A percentile compares a stretch with the other conserved stretches of the same genome.
Conservation (phyloP, 2,329 filamentous ascomycete species). For the Ceratocystis destructans region DNA sequence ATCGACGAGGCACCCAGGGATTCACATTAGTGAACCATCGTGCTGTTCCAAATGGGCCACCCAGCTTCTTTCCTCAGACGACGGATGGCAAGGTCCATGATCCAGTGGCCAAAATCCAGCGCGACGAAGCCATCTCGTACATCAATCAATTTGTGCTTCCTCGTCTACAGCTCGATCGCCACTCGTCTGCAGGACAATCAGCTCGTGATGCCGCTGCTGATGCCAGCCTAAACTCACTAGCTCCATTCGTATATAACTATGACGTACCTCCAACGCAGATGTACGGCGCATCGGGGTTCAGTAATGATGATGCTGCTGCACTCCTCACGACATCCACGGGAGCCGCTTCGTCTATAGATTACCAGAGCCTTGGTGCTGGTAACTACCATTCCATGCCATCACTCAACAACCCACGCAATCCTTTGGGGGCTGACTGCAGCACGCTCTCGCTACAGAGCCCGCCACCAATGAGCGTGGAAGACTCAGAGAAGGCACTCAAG, state of each 20-base stretch:
- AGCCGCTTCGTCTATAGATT: slow-evolving; percentile 25
- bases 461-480: slow-evolving; percentile 47
- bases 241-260: slow-evolving; percentile 28
- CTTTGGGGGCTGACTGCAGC: neutral
- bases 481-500: slow-evolving; percentile 43
- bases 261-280: neutral
- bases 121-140: slow-evolving; percentile 52
- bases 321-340: slow-evolving; percentile 21
- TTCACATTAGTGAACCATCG: slow-evolving; percentile 50
- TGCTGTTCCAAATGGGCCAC: slow-evolving; percentile 49
- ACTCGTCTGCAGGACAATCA: neutral
- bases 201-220: slow-evolving; percentile 24
- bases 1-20: slow-evolving; percentile 33
- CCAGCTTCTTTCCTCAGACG: slow-evolving; percentile 45
- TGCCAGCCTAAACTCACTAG: slow-evolving; percentile 40
- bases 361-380: slow-evolving; percentile 15
- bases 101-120: slow-evolving; percentile 50
- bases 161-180: slow-evolving; percentile 23
- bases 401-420: slow-evolving; percentile 8
- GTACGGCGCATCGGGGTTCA: slow-evolving; percentile 2
- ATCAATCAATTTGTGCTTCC: slow-evolving; percentile 57
- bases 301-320: slow-evolving; percentile 1
- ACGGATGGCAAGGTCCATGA: slow-evolving; percentile 38
- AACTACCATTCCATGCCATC: slow-evolving; percentile 1
- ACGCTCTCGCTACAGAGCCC: slow-evolving; percentile 28